These are phyloP conservation scores for Pestalotiopsis sp. DNA, from an alignment of 2,329 filamentous ascomycete species.

Conservation along the genomic window DNA sequence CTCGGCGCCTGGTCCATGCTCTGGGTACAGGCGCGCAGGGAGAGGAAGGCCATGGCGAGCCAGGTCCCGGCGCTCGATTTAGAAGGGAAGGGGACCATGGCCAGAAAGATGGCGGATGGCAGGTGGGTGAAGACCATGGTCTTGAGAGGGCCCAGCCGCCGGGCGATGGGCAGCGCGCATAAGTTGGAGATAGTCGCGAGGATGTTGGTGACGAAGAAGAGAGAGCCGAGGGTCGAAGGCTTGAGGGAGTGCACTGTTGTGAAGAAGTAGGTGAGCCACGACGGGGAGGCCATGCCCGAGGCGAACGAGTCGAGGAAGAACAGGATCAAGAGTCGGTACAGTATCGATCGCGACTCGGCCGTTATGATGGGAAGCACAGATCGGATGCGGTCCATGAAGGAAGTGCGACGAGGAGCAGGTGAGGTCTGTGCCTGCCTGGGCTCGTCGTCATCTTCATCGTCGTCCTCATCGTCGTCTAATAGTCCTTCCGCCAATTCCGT, in stretches of 20 bases:
- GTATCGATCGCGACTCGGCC: not conserved
- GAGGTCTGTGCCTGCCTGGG: not conserved
- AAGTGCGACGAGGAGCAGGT: not conserved
- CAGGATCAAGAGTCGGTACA: conserved; percentile 48
- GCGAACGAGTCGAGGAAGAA: conserved; percentile 68
- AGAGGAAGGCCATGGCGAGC: conserved; percentile 40
- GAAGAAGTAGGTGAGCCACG: conserved; percentile 25
- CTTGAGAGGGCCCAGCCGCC: conserved; percentile 23
- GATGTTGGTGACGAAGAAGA: conserved; percentile 25
- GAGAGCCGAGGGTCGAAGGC: conserved; percentile 20
- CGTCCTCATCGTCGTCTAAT: no score
- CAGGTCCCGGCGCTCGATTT: conserved; percentile 23
- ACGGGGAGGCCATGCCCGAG: conserved; percentile 25
- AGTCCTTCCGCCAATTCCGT: no score
- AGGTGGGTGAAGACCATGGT: conserved; percentile 42
- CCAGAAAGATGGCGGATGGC: conserved; percentile 49
- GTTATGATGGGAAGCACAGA: not conserved
- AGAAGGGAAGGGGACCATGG: conserved; percentile 42
- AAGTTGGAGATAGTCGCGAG: conserved; percentile 21
- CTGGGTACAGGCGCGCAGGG: conserved; percentile 46
- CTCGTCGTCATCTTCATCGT: conserved; percentile 35
- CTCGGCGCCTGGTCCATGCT: conserved; percentile 57
- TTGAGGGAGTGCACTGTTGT: conserved; percentile 22
- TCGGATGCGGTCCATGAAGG: not conserved
- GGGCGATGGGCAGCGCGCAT: conserved; percentile 18